A percentile compares a stretch with the other conserved stretches of the same genome.
Evolutionary conservation across 2,329 filamentous ascomycete species (phyloP).

Genomic region (Aspergillus ochraceoroseus): DNA sequence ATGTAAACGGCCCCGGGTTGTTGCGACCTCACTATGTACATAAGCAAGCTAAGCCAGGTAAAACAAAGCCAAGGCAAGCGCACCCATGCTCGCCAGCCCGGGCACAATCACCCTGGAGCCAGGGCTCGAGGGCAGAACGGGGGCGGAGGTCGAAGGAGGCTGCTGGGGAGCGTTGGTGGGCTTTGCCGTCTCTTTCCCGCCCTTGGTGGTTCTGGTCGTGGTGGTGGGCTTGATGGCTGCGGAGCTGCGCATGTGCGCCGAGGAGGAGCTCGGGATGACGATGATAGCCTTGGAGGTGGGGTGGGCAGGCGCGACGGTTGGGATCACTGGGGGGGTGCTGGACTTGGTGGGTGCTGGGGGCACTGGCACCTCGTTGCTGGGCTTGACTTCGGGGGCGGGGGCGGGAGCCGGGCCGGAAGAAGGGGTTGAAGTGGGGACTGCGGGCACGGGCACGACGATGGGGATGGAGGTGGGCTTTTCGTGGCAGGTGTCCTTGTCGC

Average conservation of each 20-base stretch:
- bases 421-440: constrained; percentile 11
- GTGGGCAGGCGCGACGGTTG: constrained; percentile 16
- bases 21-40: too few relatives aligned
- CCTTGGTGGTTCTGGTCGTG: constrained; percentile 12
- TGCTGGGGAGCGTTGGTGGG: too few relatives aligned
- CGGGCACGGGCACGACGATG: constrained; percentile 2
- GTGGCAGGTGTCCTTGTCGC: constrained; percentile 1
- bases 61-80: constrained; percentile 20
- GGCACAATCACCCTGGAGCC: constrained; percentile 27
- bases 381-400: constrained; percentile 2
- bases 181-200: neutral
- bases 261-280: constrained; percentile 9
- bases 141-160: constrained; percentile 13
- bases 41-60: constrained; percentile 24
- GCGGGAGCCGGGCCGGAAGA: neutral
- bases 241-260: constrained; percentile 4
- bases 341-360: constrained; percentile 6
- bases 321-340: constrained; percentile 12
- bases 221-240: constrained; percentile 5
- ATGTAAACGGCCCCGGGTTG: too few relatives aligned
- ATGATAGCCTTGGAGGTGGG: constrained; percentile 5
- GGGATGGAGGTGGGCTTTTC: constrained; percentile 3
- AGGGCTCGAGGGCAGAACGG: constrained; percentile 18
- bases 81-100: constrained; percentile 22
- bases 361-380: neutral